Percentiles rank a stretch among this genome's conserved stretches.
Evolutionary conservation across 495 filamentous ascomycete genomes (phyloP).

Genomic region (Halenospora varia): DNA sequence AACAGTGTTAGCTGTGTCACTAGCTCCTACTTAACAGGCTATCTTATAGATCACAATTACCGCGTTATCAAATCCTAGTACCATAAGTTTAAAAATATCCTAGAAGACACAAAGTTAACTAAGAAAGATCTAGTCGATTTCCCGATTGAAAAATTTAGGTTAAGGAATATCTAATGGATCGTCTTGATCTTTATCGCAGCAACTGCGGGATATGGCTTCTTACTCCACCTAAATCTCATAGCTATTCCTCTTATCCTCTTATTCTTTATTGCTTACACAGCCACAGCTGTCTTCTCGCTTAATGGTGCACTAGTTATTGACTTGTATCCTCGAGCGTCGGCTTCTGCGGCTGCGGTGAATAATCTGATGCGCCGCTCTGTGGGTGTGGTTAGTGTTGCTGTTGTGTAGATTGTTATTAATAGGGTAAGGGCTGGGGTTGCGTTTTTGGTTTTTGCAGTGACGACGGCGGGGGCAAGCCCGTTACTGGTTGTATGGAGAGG

Average conservation of each 20-base stretch:
- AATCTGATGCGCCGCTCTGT: constrained; percentile 60
- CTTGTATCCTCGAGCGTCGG: constrained; percentile 33
- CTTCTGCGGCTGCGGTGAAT: constrained; percentile 59
- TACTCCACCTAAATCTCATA: constrained; percentile 1
- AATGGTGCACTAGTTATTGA: constrained; percentile 32
- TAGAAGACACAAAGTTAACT: not conserved
- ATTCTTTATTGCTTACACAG: constrained; percentile 35
- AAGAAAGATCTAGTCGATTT: constrained; percentile 17
- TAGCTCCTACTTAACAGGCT: constrained; percentile 59
- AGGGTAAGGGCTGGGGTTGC: constrained; percentile 57
- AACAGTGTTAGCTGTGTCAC: constrained; percentile 63
- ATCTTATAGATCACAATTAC: constrained; percentile 52
- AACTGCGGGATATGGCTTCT: constrained; percentile 22
- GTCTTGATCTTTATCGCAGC: constrained; percentile 29
- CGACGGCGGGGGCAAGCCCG: constrained; percentile 2
- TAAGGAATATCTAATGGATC: constrained; percentile 29
- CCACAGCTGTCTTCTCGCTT: constrained; percentile 22
- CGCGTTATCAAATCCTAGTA: constrained; percentile 29
- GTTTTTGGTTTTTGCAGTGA: constrained; percentile 53
- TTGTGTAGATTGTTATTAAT: constrained; percentile 54
- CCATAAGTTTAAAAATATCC: constrained; percentile 3
- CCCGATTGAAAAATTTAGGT: constrained; percentile 36
- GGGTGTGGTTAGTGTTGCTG: constrained; percentile 57
- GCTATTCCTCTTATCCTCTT: constrained; percentile 14
- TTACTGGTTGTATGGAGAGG: constrained; percentile 9